Percentiles rank a stretch among this genome's conserved stretches.
Evolutionary conservation across 179 eudicot genomes (phyloP).

Genomic region (Silene vulgaris): DNA sequence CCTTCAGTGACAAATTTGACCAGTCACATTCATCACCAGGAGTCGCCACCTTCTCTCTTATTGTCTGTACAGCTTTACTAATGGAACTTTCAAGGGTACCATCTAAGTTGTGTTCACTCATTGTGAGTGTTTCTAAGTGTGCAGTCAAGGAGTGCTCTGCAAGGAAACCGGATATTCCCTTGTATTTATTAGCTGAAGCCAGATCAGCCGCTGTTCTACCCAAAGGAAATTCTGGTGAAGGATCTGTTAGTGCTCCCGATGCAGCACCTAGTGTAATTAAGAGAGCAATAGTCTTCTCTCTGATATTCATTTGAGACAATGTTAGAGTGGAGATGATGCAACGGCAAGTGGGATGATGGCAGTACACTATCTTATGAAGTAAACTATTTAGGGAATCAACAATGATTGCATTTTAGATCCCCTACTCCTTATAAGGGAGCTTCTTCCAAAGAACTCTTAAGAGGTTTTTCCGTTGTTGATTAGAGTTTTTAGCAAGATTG

Average conservation of each 20-base stretch:
- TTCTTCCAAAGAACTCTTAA: neutral
- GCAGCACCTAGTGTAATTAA: constrained; percentile 63
- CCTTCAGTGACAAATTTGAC: constrained; percentile 61
- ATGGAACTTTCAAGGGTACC: constrained; percentile 21
- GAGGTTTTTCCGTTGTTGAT: neutral
- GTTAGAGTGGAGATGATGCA: neutral
- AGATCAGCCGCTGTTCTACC: constrained; percentile 77
- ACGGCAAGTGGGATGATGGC: neutral
- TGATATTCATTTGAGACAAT: constrained; percentile 19
- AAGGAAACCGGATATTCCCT: constrained; percentile 79
- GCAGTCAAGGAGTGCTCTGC: constrained; percentile 69
- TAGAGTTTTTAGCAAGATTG: neutral
- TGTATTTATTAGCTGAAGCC: constrained; percentile 69
- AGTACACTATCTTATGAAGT: neutral
- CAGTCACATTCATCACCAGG: constrained; percentile 39
- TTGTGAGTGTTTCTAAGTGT: constrained; percentile 48
- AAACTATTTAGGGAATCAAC: neutral
- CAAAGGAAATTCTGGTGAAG: constrained; percentile 50
- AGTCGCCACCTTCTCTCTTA: constrained; percentile 49
- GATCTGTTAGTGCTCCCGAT: constrained; percentile 79
- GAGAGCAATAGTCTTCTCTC: constrained; percentile 66
- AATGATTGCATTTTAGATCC: neutral
- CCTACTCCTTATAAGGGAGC: neutral
- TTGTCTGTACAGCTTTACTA: constrained; percentile 34
- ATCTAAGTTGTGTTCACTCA: constrained; percentile 34